A percentile compares a stretch with the other conserved stretches of the same genome.
phyloP scores from a whole-genome alignment of 371 early-diverging fungal genomes.

The Mucor saturninus region DNA sequence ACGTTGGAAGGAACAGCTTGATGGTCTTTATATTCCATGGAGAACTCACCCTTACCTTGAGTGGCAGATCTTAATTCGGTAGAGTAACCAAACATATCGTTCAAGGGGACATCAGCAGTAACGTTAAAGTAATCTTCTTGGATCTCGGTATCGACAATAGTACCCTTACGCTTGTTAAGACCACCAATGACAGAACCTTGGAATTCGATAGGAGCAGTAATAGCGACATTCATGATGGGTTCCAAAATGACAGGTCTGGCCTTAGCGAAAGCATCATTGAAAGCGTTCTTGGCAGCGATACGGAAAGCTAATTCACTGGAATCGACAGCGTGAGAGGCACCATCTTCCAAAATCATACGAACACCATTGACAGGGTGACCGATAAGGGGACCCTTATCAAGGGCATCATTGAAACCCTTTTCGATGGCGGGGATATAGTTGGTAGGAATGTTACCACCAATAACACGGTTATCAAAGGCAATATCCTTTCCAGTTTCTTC shows the following conservation, averaged over 20 bases:
- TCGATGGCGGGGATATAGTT: constrained; percentile 96
- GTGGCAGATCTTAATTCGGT: constrained; percentile 94
- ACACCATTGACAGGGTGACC: constrained; percentile 91
- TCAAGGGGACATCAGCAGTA: constrained; percentile 87
- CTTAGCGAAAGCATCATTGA: constrained; percentile 86
- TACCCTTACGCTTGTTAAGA: constrained; percentile 96
- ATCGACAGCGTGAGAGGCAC: constrained; percentile 94
- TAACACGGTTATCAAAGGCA: constrained; percentile 76
- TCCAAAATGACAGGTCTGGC: constrained; percentile 89
- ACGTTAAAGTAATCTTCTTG: constrained; percentile 92
- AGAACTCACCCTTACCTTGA: constrained; percentile 98
- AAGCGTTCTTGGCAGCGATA: constrained; percentile 86
- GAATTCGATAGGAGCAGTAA: constrained; percentile 92
- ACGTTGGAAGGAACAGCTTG: constrained; percentile 79
- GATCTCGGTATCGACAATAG: constrained; percentile 92
- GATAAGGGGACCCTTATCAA: constrained; percentile 90
- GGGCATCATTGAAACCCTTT: constrained; percentile 93
- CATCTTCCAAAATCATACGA: constrained; percentile 94
- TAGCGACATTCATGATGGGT: constrained; percentile 95
- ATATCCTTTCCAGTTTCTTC: constrained; percentile 64
- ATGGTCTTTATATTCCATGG: constrained; percentile 96
- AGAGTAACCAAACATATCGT: constrained; percentile 98
- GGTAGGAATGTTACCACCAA: constrained; percentile 94
- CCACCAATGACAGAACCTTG: constrained; percentile 93
- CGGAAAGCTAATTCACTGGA: constrained; percentile 97